Evolutionary conservation across 306 rosid species (phyloP), one percentile per base, ranked within the genome.

Genomic region (Cucumis melo): DNA sequence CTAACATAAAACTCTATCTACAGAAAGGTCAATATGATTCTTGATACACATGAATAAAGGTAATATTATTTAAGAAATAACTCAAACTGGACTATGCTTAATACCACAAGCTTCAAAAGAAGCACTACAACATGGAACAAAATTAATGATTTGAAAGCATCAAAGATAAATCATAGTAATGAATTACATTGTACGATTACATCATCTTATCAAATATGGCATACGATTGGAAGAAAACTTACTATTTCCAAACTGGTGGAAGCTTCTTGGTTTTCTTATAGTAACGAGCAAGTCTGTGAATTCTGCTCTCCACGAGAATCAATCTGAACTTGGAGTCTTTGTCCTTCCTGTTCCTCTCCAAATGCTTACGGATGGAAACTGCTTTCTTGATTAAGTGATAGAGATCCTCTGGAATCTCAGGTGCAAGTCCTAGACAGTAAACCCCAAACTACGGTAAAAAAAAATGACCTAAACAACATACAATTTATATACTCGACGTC

Each of bases 311-410:
- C 14, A 77, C 80, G 11, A 77, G 62, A 77, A 77, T 77, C 80
- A 77, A 77, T 19, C 80, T 48, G 51, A 77, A 77, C 62, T 77
- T 77, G 10, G 80, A 77, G 38, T 77, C 80, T 75, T 79, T 79
- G 27, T 79, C 82, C 77, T 79, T 79, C 72, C 82, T 79, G 72
- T 79, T 79, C 80, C 80, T 77, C 44, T 77, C 80, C 74, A 77
- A 64, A 77, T 77, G 80, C 74, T 77, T 77, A 36, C 82, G 61
- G 39, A 71, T 79, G 5, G 82, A 79, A 8, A 79, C 82, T 10
- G 82, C 82, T 24, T 79, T 79, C 78, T 79, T 79, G 34, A 79
- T 79, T 2, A 79, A 65, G 67, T 79, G 78, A 21, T 79, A 79
- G 6, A 79, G 61, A 59, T 79, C 82, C 78, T 79, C 77, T 5